Conservation (phyloP, 164 flowering plant genomes). For the Sextonia rubra region DNA sequence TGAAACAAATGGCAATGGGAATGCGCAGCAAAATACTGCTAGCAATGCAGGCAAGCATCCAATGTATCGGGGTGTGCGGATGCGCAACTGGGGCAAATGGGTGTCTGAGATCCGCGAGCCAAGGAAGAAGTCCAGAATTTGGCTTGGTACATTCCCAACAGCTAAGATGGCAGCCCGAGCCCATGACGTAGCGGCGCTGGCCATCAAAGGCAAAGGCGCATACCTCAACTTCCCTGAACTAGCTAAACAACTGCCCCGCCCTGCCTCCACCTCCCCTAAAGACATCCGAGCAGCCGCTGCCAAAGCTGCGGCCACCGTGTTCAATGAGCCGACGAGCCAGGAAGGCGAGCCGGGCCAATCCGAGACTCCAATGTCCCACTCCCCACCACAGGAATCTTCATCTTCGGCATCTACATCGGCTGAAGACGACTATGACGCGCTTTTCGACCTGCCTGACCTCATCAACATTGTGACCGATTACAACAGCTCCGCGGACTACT, state of each 20-base stretch:
- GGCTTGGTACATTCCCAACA: slow-evolving; percentile 50
- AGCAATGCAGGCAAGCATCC: slow-evolving; percentile 14
- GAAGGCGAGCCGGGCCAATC: slow-evolving; percentile 5
- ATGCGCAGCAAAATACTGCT: neutral
- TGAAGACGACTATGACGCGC: slow-evolving; percentile 12
- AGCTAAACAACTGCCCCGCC: slow-evolving; percentile 36
- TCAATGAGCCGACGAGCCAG: neutral
- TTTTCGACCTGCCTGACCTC: slow-evolving; percentile 32
- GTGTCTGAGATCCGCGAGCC: slow-evolving; percentile 57
- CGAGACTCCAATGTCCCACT: neutral
- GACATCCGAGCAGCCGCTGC: slow-evolving; percentile 38
- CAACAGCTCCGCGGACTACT: slow-evolving; percentile 7
- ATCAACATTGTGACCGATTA: slow-evolving; percentile 5
- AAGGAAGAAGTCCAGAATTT: slow-evolving; percentile 47
- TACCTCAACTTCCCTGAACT: slow-evolving; percentile 47
- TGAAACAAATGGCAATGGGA: neutral
- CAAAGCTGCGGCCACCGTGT: slow-evolving; percentile 19
- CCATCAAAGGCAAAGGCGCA: slow-evolving; percentile 40
- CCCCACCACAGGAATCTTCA: slow-evolving; percentile 8
- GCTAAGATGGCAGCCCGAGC: slow-evolving; percentile 63
- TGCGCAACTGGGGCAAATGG: slow-evolving; percentile 38
- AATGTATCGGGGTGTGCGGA: slow-evolving; percentile 29
- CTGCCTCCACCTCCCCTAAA: slow-evolving; percentile 29
- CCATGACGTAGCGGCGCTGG: slow-evolving; percentile 48
- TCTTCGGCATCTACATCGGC: slow-evolving; percentile 8